Base-by-base conservation (phyloP, 179 eudicot genomes). In the Beta corolliflora region DNA sequence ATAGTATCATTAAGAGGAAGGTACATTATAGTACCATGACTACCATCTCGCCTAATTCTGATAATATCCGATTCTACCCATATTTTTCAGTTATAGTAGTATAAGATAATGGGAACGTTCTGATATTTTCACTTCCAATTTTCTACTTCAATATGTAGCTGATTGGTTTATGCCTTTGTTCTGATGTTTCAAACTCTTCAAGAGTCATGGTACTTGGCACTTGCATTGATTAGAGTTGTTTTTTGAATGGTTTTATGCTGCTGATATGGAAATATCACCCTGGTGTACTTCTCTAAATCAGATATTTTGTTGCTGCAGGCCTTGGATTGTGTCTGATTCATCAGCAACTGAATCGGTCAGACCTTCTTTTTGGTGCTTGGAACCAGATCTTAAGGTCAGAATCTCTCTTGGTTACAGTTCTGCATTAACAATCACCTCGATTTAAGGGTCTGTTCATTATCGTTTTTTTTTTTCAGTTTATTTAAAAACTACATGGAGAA, bases 1-100 rank as follows among this genome's bases (percentile, higher is more conserved):
- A 82, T 92, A 31, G 80, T 79, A 50, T 92, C 95, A 63, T 79
- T 88, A 36, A 83, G 61, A 61, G 92, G 93, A 85, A 92, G 95
- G 93, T 92, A 86, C 68, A 79, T 75, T 48, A 48, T 48, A 41
- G 9, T 45, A 66, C 5, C 74, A 25, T 25, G 29, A 25, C 29
- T 25, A 25, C 29, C 1, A 45, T 58, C 78, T 73, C 23, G 2
- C 46, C 55, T 45, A 71, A 80, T 73, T 71, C 3, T 29, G 23
- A 18, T 9, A 19, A 46, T 50, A 3, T 21, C 9, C 52, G 52
- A 48, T 9, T 23, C 15, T 4, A 13, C 61, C 54, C 55, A 16
- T 14, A 48, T 16, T 61, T 36, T 48, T 61, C 21, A 31, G 16
- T 21, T 36, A 41, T 15, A 29, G 25, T 9, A 48, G 29, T 25